Conservation (phyloP, 805 yeast species). For the Kodamaea lidongshanica region DNA sequence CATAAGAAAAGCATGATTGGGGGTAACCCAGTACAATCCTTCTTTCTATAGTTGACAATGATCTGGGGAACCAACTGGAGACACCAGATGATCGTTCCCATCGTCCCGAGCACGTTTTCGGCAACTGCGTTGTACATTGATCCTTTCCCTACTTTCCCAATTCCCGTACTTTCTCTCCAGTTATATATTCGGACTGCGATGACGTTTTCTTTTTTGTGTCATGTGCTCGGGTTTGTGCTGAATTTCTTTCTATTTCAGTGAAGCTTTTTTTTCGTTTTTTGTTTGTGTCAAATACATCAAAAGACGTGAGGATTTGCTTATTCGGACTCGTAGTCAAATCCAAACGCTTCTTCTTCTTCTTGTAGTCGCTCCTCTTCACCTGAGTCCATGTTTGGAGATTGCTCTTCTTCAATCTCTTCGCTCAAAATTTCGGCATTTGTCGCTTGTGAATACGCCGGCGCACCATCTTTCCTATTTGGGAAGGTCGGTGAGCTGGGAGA, state of each 20-base stretch:
- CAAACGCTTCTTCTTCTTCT: slow-evolving; percentile 15
- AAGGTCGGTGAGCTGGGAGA: slow-evolving; percentile 5
- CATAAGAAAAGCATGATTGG: slow-evolving; percentile 84
- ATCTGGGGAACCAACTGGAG: slow-evolving; percentile 85
- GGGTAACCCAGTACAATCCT: slow-evolving; percentile 83
- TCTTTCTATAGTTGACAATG: slow-evolving; percentile 61
- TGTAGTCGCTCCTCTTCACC: slow-evolving; percentile 7
- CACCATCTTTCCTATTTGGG: slow-evolving; percentile 1
- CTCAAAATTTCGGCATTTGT: not conserved
- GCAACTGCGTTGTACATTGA: slow-evolving; percentile 38
- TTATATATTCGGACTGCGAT: too few species aligned
- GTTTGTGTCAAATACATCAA: too few species aligned
- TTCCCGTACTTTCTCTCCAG: too few species aligned
- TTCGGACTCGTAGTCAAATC: slow-evolving; percentile 14
- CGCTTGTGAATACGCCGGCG: not conserved
- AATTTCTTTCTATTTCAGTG: too few species aligned
- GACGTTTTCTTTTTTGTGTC: too few species aligned
- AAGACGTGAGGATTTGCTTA: too few species aligned
- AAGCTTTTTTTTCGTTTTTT: too few species aligned
- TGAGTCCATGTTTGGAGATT: slow-evolving; percentile 3
- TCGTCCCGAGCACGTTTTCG: slow-evolving; percentile 73
- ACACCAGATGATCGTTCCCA: slow-evolving; percentile 92
- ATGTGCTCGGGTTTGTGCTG: too few species aligned
- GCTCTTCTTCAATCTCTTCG: slow-evolving; percentile 2
- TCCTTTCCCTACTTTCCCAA: too few species aligned